Base-by-base conservation (phyloP, 2,329 filamentous ascomycete genomes). In the Pestalotiopsis sp. region DNA sequence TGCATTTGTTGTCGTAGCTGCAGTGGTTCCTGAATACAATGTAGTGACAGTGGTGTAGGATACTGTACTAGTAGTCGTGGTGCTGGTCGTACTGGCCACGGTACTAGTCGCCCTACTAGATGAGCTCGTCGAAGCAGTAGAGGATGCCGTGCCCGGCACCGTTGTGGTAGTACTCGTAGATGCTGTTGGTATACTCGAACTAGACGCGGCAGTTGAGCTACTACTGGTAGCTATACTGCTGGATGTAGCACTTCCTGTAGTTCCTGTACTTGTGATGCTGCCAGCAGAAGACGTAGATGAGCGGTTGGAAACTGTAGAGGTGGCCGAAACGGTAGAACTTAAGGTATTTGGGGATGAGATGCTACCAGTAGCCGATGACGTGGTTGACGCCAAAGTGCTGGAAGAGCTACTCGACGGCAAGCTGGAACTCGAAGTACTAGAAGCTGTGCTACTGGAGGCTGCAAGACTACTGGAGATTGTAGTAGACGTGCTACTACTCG, bases 1-100 rank as follows among this genome's bases (percentile, higher is more conserved):
- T 36, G 62, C 11, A 17, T 20, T 11, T 17, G 66, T 67, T 38
- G 66, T 67, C 12, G 58, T 67, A 4, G 66, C 27, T 36, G 58
- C 40, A 40, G 14, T 17, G 38, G 12, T 45, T 65, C 62, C 62
- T 14, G 59, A 40, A 41, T 62, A 62, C 9, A 41, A 20, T 36
- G 59, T 62, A 4, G 27, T 62, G 13, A 62, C 11, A 12, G 59
- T 62, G n/a, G 59, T 62, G 27, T 61, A 61, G n/a, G n/a, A 13
- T 13, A 11, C 2, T 52, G 45, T 31, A 31, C 27, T 31, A 6
- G 27, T 31, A 31, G 27, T 31, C 6, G 27, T 31, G 6, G 27
- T 31, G 27, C 27, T 31, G 27, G 27, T 7, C 27, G 27, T 31
- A 6, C 27, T 31, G 27, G 27, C 27, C 27, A 31, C 27, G 27